A percentile compares a stretch with the other conserved stretches of the same genome.
phyloP scores from a whole-genome alignment of 768 basidiomycete species.

The Russula sp. region DNA sequence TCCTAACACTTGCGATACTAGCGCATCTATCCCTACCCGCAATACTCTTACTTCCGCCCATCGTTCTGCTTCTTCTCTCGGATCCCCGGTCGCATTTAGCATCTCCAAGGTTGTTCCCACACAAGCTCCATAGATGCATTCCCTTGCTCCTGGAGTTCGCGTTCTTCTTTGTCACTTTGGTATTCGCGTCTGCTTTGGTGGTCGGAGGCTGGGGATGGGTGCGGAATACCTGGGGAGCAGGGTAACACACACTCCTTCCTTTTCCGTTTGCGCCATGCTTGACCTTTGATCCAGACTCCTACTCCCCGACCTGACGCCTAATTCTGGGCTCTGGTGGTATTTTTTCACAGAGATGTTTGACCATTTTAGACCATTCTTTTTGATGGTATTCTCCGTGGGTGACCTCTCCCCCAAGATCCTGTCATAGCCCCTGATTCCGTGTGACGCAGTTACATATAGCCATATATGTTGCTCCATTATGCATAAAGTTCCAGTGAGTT shows the following conservation, averaged over 20 bases:
- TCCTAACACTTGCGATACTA: constrained; percentile 64
- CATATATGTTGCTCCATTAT: constrained; percentile 78
- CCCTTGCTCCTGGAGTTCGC: constrained; percentile 44
- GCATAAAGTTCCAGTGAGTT: constrained; percentile 78
- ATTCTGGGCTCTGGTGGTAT: constrained; percentile 96
- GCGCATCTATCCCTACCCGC: constrained; percentile 70
- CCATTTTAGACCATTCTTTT: constrained; percentile 91
- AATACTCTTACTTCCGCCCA: constrained; percentile 55
- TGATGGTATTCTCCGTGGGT: constrained; percentile 86
- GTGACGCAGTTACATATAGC: constrained; percentile 59
- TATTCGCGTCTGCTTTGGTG: constrained; percentile 44
- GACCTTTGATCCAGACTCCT: constrained; percentile 44
- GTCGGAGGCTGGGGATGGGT: constrained; percentile 65
- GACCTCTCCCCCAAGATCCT: neutral
- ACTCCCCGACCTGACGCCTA: constrained; percentile 87
- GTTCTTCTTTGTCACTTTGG: constrained; percentile 42
- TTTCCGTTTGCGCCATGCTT: constrained; percentile 2
- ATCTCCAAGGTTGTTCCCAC: constrained; percentile 38
- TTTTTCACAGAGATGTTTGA: constrained; percentile 99
- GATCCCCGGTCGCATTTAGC: constrained; percentile 62
- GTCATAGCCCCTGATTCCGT: neutral
- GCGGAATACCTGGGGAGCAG: constrained; percentile 76
- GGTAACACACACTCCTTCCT: constrained; percentile 42
- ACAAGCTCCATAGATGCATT: constrained; percentile 18
- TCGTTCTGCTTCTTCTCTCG: constrained; percentile 57